Conservation (phyloP, 1,284 basidiomycete genomes). For the Lignosus rhinocerotis region DNA sequence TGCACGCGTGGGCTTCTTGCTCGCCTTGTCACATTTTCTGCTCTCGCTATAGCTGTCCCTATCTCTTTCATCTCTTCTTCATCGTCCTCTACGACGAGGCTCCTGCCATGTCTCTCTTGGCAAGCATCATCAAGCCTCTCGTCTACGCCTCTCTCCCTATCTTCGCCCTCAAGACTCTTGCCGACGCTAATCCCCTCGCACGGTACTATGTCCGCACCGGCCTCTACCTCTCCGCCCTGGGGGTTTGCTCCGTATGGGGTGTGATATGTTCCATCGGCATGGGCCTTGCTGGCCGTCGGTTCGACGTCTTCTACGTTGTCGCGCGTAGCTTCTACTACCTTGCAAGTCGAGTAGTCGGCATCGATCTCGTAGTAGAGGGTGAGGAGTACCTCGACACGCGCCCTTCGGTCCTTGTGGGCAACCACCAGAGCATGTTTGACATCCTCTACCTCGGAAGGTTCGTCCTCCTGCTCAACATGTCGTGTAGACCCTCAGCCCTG, state of each 20-base stretch:
- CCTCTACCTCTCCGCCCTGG: constrained; percentile 76
- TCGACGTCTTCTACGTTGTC: constrained; percentile 86
- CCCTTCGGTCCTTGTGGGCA: constrained; percentile 81
- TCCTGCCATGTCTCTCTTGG: constrained; percentile 56
- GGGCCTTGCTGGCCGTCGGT: constrained; percentile 69
- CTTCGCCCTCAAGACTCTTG: constrained; percentile 59
- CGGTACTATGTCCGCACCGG: constrained; percentile 76
- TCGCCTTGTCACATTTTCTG: constrained; percentile 31
- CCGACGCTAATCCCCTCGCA: constrained; percentile 52
- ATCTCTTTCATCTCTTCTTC: constrained; percentile 2
- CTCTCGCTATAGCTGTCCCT: constrained; percentile 15
- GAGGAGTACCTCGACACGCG: constrained; percentile 73
- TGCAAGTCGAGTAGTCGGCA: constrained; percentile 65
- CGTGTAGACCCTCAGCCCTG: constrained; percentile 6
- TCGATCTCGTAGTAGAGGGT: constrained; percentile 82
- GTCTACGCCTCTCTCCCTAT: constrained; percentile 74
- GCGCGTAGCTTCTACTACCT: constrained; percentile 84
- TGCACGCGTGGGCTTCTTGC: constrained; percentile 11
- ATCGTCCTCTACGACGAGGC: constrained; percentile 14
- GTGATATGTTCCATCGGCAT: constrained; percentile 73
- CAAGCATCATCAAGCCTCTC: constrained; percentile 61
- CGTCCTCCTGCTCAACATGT: constrained; percentile 27
- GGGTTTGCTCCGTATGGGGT: constrained; percentile 76
- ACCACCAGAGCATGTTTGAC: constrained; percentile 95
- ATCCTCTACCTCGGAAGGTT: constrained; percentile 83